phyloP scores from a whole-genome alignment of 805 yeast species.

The Barnettozyma siamensis region DNA sequence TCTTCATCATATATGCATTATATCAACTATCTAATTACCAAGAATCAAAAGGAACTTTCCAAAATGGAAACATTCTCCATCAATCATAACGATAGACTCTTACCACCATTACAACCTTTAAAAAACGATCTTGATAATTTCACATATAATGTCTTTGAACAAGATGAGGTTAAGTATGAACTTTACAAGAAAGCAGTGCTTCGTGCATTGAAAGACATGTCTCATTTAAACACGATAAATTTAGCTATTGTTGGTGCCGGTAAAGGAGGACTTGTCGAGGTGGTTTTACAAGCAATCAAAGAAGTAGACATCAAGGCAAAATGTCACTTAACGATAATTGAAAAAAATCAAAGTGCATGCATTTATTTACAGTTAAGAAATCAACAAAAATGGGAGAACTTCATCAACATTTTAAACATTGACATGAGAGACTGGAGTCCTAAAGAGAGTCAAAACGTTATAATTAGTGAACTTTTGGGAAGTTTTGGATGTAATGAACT shows the following conservation, averaged over 20 bases:
- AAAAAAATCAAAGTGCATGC: slow-evolving; percentile 62
- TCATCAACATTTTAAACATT: slow-evolving; percentile 44
- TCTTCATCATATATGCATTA: slow-evolving; percentile 37
- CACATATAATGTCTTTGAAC: slow-evolving; percentile 66
- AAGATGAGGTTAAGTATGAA: slow-evolving; percentile 62
- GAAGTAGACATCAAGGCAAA: slow-evolving; percentile 22
- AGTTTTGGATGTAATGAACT: slow-evolving; percentile 92
- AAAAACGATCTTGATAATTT: slow-evolving; percentile 47
- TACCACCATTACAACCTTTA: slow-evolving; percentile 71
- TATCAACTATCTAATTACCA: slow-evolving; percentile 34
- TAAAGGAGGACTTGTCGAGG: slow-evolving; percentile 71
- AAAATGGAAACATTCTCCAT: slow-evolving; percentile 29
- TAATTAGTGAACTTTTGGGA: slow-evolving; percentile 80
- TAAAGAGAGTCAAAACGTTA: slow-evolving; percentile 41
- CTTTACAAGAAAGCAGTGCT: slow-evolving; percentile 37
- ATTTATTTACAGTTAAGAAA: slow-evolving; percentile 45
- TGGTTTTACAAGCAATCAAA: slow-evolving; percentile 38
- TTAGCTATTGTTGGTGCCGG: slow-evolving; percentile 83
- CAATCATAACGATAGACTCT: slow-evolving; percentile 24
- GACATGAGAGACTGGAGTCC: slow-evolving; percentile 57
- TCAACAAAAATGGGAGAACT: slow-evolving; percentile 43
- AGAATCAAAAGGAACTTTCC: slow-evolving; percentile 26
- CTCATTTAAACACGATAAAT: slow-evolving; percentile 22
- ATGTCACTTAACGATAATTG: slow-evolving; percentile 52
- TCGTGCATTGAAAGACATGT: slow-evolving; percentile 22